A percentile compares a stretch with the other conserved stretches of the same genome.
These are phyloP conservation scores for Trichophyton equinum DNA, from an alignment of 2,329 filamentous ascomycete genomes.

Conservation along the genomic window DNA sequence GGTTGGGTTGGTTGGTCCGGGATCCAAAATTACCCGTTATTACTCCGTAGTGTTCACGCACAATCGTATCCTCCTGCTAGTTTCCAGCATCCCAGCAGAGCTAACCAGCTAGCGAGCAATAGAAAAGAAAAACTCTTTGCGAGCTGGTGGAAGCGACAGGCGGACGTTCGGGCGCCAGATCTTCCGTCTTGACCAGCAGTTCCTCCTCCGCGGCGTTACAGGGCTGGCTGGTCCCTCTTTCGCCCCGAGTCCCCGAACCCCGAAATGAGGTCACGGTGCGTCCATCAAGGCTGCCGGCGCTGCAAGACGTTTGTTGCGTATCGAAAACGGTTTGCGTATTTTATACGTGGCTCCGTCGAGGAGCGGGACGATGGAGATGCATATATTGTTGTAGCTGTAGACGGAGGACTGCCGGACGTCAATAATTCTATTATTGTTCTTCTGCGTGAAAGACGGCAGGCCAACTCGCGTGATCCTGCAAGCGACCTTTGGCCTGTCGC, in stretches of 20 bases:
- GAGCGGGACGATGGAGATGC: background rate
- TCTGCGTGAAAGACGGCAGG: background rate
- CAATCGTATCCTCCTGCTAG: background rate
- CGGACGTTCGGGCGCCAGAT: background rate
- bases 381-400: no score
- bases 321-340: no score
- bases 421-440: no score
- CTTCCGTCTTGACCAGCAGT: background rate
- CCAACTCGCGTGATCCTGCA: background rate
- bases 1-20: no score
- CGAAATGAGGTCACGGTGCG: background rate
- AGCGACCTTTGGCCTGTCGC: background rate
- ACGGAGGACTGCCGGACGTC: no score
- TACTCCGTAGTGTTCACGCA: background rate
- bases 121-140: background rate
- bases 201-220: background rate
- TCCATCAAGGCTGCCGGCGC: background rate
- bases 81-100: background rate
- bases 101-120: background rate
- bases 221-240: background rate
- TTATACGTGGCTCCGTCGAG: background rate
- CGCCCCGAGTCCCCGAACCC: background rate
- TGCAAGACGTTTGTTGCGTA: background rate
- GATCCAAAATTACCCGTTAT: background rate
- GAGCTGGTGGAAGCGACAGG: background rate